Base-by-base conservation (phyloP, 208 protist genomes). In the Porcisia hertigi region DNA sequence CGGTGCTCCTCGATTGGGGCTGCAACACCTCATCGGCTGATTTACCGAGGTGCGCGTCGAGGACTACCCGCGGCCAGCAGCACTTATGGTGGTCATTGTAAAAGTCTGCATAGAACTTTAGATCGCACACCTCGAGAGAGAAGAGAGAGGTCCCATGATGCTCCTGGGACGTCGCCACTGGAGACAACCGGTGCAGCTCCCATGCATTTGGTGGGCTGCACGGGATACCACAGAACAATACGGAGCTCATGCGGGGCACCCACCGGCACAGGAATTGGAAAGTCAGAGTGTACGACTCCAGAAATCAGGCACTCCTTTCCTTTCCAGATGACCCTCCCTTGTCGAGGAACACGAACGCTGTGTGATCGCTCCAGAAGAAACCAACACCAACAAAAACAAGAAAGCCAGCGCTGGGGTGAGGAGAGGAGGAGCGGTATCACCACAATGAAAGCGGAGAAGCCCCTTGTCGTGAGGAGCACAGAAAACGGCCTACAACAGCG, bases 21-120 rank as follows among this genome's bases (percentile, higher is more conserved):
- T 41, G 66, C 8, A n/a, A 14, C 0, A 75, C 45, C 18, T 70
- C 66, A 18, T 75, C 57, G 8, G 77, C 57, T 20, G 72, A 73
- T 23, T 73, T 52, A 3, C 71, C 70, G 0, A 87, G 47, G 52
- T 78, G 75, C 1, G 86, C 72, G 20, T 89, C 80, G 0, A 93
- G 71, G 47, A 93, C 77, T n/a, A 77, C 73, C 18, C 88, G 86
- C 34, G 88, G 78, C 86, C 86, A 93, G 73, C 88, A 93, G 70
- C 88, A 93, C 11, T 72, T n/a, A 41, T 85, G 76, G 69, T 93
- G 88, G 3, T 72, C 78, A 34, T 77, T 82, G 52, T 82, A 82
- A 20, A 77, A 52, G 41, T 82, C 78, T 30, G 71, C 78, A 39
- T 69, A 82, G 25, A 82, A 82, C 1, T 77, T 34, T 0, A 82